phyloP scores from a whole-genome alignment of 768 basidiomycete genomes.

The Suillus brevipes region DNA sequence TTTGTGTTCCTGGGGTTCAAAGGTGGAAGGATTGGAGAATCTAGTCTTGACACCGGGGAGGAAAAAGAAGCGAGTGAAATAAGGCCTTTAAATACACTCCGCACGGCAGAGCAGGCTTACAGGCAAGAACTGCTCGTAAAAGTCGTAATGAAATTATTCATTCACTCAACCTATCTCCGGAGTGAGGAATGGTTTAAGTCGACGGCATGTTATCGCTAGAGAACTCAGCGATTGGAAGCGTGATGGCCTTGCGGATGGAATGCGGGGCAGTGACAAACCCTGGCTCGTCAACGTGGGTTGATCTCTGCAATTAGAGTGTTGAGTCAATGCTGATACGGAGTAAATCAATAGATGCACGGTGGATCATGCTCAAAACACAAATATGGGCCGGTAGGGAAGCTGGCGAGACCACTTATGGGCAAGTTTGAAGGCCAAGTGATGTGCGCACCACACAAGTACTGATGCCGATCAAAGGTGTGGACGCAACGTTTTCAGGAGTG shows the following conservation, averaged over 20 bases:
- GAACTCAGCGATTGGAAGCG: constrained; percentile 37
- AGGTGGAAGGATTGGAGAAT: not conserved
- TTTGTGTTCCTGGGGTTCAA: not conserved
- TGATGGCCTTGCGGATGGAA: constrained; percentile 36
- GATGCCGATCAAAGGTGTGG: constrained; percentile 29
- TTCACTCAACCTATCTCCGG: constrained; percentile 31
- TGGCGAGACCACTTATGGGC: constrained; percentile 16
- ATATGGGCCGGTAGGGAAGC: constrained; percentile 25
- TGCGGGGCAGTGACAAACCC: constrained; percentile 28
- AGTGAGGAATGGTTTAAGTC: constrained; percentile 23
- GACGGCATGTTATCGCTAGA: constrained; percentile 32
- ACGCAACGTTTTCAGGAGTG: constrained; percentile 35
- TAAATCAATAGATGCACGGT: constrained; percentile 20
- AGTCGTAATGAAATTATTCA: constrained; percentile 26
- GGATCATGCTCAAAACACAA: constrained; percentile 35
- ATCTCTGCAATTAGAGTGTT: not conserved
- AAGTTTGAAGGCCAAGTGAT: constrained; percentile 22
- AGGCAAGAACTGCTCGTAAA: constrained; percentile 35
- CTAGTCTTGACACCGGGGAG: not conserved
- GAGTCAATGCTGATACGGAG: not conserved
- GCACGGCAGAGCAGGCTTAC: constrained; percentile 33
- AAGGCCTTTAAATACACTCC: constrained; percentile 34
- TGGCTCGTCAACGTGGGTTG: constrained; percentile 12
- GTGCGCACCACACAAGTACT: constrained; percentile 23
- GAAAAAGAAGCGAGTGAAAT: not conserved